A percentile compares a stretch with the other conserved stretches of the same genome.
These are phyloP conservation scores for Pestalotiopsis sp. DNA, from an alignment of 2,329 filamentous ascomycete genomes.

Conservation along the genomic window DNA sequence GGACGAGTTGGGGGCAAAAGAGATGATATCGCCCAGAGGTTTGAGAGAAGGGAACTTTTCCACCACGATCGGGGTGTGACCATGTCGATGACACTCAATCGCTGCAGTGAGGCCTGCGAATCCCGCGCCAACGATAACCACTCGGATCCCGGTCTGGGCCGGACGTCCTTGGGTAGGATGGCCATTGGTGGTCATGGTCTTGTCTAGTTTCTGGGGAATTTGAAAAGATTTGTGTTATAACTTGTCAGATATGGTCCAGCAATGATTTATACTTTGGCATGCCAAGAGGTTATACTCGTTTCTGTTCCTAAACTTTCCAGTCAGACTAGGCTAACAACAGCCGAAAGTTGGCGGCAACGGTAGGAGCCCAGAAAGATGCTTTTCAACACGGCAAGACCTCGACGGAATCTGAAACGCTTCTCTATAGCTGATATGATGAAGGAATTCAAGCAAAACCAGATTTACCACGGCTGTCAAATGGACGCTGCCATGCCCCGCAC, in stretches of 20 bases:
- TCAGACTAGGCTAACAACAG: not conserved
- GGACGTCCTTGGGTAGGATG: conserved; percentile 23
- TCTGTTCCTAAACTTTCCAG: not conserved
- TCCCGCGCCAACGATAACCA: conserved; percentile 54
- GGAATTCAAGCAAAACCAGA: not conserved
- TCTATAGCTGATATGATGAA: not conserved
- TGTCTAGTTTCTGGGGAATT: not conserved
- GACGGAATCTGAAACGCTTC: not conserved
- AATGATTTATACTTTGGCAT: not conserved
- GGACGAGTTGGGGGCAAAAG: conserved; percentile 59
- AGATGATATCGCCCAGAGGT: conserved; percentile 51
- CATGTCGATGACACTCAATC: conserved; percentile 60
- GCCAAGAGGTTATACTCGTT: not conserved
- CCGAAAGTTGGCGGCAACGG: not conserved
- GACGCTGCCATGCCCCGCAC: conserved; percentile 2
- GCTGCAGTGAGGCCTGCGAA: conserved; percentile 62
- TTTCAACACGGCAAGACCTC: not conserved
- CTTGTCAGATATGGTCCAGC: not conserved
- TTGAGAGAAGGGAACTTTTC: conserved; percentile 49
- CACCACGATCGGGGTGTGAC: conserved; percentile 48
- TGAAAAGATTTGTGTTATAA: not conserved
- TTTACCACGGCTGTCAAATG: not conserved
- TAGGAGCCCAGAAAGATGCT: not conserved
- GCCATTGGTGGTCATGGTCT: not conserved
- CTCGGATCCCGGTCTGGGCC: conserved; percentile 43